Conservation (phyloP, 306 rosid genomes). For the Hippophae tibetana region DNA sequence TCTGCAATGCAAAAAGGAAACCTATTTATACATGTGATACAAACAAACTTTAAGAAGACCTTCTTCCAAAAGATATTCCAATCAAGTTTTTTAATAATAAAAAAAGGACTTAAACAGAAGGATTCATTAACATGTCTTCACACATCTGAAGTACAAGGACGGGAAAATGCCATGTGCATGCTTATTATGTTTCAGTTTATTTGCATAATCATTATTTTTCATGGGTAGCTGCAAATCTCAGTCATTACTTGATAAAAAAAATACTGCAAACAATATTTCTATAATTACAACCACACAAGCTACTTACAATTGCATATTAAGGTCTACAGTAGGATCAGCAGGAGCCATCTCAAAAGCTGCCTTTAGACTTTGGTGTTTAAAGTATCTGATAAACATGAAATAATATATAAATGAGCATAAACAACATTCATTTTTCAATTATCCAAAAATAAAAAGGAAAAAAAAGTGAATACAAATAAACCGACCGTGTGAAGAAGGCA, state of each 20-base stretch:
- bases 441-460: not conserved
- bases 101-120: too few species aligned
- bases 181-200: too few species aligned
- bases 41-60: not conserved
- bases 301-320: constrained; percentile 70
- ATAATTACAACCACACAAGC: constrained; percentile 1
- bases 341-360: constrained; percentile 64
- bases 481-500: constrained; percentile 58
- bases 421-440: constrained; percentile 1
- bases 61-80: not conserved
- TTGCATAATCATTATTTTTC: too few species aligned
- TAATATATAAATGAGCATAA: not conserved
- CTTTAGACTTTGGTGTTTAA: constrained; percentile 39
- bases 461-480: constrained; percentile 5
- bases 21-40: not conserved
- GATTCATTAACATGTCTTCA: too few species aligned
- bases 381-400: constrained; percentile 41
- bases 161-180: too few species aligned
- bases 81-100: too few species aligned
- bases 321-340: constrained; percentile 91
- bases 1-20: constrained; percentile 33
- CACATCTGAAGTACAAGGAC: too few species aligned
- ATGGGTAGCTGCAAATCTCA: too few species aligned
- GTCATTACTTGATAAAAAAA: not conserved
- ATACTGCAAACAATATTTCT: not conserved